phyloP scores from a whole-genome alignment of 2,329 filamentous ascomycete genomes.

The Talaromyces sp. region DNA sequence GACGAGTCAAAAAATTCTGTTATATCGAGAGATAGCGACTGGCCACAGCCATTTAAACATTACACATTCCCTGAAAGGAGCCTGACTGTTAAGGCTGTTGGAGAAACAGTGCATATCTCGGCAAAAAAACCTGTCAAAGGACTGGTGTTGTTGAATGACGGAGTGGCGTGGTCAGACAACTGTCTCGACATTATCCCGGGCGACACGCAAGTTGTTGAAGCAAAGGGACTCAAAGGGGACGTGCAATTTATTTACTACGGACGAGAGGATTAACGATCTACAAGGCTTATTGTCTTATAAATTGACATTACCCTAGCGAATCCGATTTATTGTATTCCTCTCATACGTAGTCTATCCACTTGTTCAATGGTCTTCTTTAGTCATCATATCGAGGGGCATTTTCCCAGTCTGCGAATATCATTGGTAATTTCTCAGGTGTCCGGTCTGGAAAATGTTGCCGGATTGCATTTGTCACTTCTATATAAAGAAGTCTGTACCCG shows the following conservation, averaged over 20 bases:
- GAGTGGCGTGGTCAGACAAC: slow-evolving; percentile 2
- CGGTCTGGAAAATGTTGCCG: background rate
- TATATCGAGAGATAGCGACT: background rate
- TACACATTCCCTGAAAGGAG: background rate
- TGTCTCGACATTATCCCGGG: slow-evolving; percentile 4
- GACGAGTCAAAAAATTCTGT: background rate
- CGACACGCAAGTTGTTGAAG: background rate
- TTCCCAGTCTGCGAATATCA: background rate
- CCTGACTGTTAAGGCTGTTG: background rate
- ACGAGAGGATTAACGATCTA: background rate
- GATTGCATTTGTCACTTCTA: background rate
- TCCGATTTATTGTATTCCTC: background rate
- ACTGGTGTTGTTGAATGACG: background rate
- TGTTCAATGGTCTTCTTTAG: background rate
- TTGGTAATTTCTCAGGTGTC: background rate
- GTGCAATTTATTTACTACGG: background rate
- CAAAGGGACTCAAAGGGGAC: background rate
- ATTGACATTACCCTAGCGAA: too few relatives aligned
- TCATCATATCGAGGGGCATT: background rate
- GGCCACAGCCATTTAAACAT: slow-evolving; percentile 1
- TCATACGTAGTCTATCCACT: background rate
- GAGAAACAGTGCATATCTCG: background rate
- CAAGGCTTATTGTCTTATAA: background rate
- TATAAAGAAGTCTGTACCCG: background rate
- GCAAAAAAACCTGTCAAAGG: slow-evolving; percentile 5